A percentile compares a stretch with the other conserved stretches of the same genome.
These are phyloP conservation scores for Vitis hybrid DNA, from an alignment of 177 flowering plant species.

Conservation along the genomic window DNA sequence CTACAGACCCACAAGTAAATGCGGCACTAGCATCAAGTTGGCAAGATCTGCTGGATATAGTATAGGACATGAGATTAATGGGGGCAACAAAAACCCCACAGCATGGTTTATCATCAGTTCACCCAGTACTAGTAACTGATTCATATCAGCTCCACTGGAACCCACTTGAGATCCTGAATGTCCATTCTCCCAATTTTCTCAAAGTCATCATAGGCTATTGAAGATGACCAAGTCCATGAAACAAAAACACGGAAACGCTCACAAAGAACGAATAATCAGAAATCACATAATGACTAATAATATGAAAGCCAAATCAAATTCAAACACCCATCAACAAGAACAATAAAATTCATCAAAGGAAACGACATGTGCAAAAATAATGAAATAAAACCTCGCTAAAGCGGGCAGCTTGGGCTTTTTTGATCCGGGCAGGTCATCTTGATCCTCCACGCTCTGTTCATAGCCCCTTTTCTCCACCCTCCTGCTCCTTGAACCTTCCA, in stretches of 20 bases:
- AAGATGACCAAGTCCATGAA: neutral
- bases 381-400: conserved; percentile 44
- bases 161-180: neutral
- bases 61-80: neutral
- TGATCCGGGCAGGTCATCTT: conserved; percentile 26
- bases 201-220: neutral
- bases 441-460: conserved; percentile 27
- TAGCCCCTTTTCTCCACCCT: conserved; percentile 39
- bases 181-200: neutral
- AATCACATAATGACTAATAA: neutral
- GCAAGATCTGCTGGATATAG: neutral
- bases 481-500: conserved; percentile 37
- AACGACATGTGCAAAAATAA: neutral
- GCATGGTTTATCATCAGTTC: too few relatives aligned
- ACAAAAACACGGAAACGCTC: neutral
- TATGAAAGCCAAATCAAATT: neutral
- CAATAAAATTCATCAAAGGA: neutral
- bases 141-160: neutral
- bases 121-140: too few relatives aligned
- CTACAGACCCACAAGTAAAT: neutral
- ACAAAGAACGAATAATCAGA: neutral
- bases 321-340: neutral
- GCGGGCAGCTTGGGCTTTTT: conserved; percentile 53
- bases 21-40: neutral
- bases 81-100: too few relatives aligned